A percentile compares a stretch with the other conserved stretches of the same genome.
Evolutionary conservation across 169 alveolate genomes (phyloP).

Genomic region (Perkinsus olseni): DNA sequence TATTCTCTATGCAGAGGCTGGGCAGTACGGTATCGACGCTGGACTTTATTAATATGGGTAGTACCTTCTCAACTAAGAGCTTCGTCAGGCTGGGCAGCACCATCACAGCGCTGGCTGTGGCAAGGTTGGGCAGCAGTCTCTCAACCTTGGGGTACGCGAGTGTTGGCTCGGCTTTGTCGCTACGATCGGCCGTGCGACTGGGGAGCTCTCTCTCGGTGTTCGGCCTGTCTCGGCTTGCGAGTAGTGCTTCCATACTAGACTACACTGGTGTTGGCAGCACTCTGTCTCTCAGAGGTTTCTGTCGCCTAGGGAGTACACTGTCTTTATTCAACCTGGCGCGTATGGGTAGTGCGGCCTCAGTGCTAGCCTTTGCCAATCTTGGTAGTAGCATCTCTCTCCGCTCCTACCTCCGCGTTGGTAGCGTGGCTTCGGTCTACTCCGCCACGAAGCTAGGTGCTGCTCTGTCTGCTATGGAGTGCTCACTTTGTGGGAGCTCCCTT

Average conservation of each 20-base stretch:
- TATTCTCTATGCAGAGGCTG: neutral
- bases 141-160: neutral
- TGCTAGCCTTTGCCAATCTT: neutral
- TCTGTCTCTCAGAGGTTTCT: neutral
- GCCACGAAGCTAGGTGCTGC: neutral
- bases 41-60: neutral
- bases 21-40: neutral
- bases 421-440: neutral
- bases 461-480: neutral
- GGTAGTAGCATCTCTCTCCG: neutral
- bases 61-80: neutral
- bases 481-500: neutral
- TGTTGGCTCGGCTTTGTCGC: neutral
- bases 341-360: constrained; percentile 14
- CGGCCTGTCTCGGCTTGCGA: neutral
- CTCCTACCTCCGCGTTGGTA: neutral
- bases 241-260: neutral
- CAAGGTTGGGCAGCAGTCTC: neutral
- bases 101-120: neutral
- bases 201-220: neutral
- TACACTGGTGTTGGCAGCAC: neutral
- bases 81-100: neutral
- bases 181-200: neutral
- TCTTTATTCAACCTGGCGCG: constrained; percentile 7
- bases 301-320: neutral